Percentiles rank a stretch among this genome's conserved stretches.
phyloP scores from a whole-genome alignment of 106 monocot species.

The Allium sativum region DNA sequence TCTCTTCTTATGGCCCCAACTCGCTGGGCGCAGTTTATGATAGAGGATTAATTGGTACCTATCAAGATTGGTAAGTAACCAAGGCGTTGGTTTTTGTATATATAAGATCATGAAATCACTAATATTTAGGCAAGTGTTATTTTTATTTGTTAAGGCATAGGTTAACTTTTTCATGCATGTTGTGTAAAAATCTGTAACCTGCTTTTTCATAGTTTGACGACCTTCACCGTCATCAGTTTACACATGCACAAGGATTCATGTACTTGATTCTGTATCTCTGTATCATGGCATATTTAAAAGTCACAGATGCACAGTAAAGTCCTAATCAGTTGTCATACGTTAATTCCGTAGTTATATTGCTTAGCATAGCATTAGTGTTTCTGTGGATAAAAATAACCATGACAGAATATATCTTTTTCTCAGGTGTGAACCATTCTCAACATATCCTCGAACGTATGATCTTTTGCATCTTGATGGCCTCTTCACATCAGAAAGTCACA shows the following conservation, averaged over 20 bases:
- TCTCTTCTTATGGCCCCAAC: conserved; percentile 62
- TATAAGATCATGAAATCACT: too few relatives aligned
- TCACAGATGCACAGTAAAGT: too few relatives aligned
- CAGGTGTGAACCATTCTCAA: conserved; percentile 70
- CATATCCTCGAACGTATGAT: conserved; percentile 64
- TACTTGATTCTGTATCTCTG: not conserved
- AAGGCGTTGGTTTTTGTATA: too few relatives aligned
- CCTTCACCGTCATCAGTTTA: too few relatives aligned
- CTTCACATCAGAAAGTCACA: conserved; percentile 58
- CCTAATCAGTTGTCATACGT: too few relatives aligned
- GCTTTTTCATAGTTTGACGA: too few relatives aligned
- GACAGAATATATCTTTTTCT: not conserved
- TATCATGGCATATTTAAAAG: not conserved
- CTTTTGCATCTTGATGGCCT: conserved; percentile 68
- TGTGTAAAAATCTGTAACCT: too few relatives aligned
- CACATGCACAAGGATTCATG: too few relatives aligned
- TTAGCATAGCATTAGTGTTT: not conserved
- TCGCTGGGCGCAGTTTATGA: conserved; percentile 65
- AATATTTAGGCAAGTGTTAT: too few relatives aligned
- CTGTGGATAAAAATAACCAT: not conserved
- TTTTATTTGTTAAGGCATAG: too few relatives aligned
- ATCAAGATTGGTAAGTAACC: conserved; percentile 67
- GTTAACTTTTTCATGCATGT: too few relatives aligned
- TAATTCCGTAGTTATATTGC: too few relatives aligned
- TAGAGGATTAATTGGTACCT: conserved; percentile 69